Evolutionary conservation across 352 stramenopile genomes (phyloP), one percentile per base, ranked within the genome.

Genomic region (Pythium angustatum): DNA sequence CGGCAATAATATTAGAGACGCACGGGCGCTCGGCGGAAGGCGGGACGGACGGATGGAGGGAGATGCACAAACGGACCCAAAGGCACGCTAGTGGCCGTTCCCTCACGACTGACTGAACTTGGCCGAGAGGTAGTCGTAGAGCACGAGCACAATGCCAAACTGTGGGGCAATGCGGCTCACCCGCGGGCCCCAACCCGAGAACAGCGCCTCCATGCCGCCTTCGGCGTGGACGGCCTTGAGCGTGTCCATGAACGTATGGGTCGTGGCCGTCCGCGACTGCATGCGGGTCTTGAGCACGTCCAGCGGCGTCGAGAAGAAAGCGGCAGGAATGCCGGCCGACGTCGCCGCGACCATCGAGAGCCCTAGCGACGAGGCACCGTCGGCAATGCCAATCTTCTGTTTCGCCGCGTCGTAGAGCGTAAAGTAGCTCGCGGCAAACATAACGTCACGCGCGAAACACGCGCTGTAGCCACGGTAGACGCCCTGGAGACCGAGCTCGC

Each of bases 271-370:
- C 19, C 77, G 72, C 47, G 84, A 85, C 69, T 93, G 84, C 84
- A 93, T 91, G 66, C 84, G 80, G 14, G 84, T 93, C 77, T 93
- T 93, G 38, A 91, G 62, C 31, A 90, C 68, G 67, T 93, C 84
- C 52, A 93, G 67, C 15, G 84, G 84, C 56, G 84, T 93, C 15
- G 84, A 89, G 45, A 93, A 55, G 72, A 93, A 88, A 27, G 84
- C 84, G 14, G 84, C 84, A 7, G 84, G 82, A 54, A 93, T 88
- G 19, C 84, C 84, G 0, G 84, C 84, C 2, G 79, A 81, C 0
- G 80, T 89, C 24, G 80, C 84, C 15, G 84, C 84, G 19, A 84
- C 63, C 79, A 93, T 90, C 30, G 84, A 85, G 71, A 74, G 83
- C 33, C 77, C 80, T n/a, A 93, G 70, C 43, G 81, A 90, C 38